A percentile compares a stretch with the other conserved stretches of the same genome.
Conservation (phyloP, 2,329 filamentous ascomycete genomes). For the Diaporthe ampelina region DNA sequence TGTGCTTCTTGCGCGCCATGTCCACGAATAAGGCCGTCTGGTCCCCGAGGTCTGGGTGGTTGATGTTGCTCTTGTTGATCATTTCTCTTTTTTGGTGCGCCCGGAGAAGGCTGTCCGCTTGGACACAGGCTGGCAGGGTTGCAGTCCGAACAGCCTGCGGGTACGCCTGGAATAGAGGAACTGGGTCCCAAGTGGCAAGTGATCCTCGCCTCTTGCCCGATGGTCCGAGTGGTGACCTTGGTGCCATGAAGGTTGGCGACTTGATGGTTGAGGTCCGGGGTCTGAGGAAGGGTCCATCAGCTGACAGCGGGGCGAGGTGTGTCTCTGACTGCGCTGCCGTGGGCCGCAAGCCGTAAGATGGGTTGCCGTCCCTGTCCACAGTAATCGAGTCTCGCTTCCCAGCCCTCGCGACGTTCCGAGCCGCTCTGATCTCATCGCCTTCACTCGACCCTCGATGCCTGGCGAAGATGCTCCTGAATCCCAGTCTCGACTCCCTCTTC, state of each 20-base stretch:
- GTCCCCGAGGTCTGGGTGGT: constrained; percentile 38
- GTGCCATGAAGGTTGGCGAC: constrained; percentile 36
- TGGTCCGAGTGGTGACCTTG: constrained; percentile 41
- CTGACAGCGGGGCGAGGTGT: constrained; percentile 31
- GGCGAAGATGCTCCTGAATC: constrained; percentile 65
- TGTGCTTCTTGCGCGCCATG: constrained; percentile 62
- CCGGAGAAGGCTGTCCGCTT: constrained; percentile 78
- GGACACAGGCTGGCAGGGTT: constrained; percentile 75
- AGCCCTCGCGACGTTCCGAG: constrained; percentile 20
- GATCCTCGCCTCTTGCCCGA: constrained; percentile 47
- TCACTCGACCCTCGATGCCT: constrained; percentile 58
- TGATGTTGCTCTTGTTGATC: constrained; percentile 25
- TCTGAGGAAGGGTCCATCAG: constrained; percentile 5
- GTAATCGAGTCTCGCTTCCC: constrained; percentile 24
- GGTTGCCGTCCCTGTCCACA: constrained; percentile 28
- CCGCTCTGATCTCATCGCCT: constrained; percentile 45
- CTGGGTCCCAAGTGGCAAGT: constrained; percentile 71
- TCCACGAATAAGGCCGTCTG: constrained; percentile 51
- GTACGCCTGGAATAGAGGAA: constrained; percentile 88
- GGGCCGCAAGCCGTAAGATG: constrained; percentile 35
- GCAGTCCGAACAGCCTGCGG: constrained; percentile 85
- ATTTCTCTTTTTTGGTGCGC: constrained; percentile 66
- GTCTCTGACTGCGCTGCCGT: constrained; percentile 35
- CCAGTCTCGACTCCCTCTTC: constrained; percentile 66
- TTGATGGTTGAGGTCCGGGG: constrained; percentile 34